These are phyloP conservation scores for Mycena indigotica DNA, from an alignment of 768 basidiomycete genomes.

Conservation along the genomic window DNA sequence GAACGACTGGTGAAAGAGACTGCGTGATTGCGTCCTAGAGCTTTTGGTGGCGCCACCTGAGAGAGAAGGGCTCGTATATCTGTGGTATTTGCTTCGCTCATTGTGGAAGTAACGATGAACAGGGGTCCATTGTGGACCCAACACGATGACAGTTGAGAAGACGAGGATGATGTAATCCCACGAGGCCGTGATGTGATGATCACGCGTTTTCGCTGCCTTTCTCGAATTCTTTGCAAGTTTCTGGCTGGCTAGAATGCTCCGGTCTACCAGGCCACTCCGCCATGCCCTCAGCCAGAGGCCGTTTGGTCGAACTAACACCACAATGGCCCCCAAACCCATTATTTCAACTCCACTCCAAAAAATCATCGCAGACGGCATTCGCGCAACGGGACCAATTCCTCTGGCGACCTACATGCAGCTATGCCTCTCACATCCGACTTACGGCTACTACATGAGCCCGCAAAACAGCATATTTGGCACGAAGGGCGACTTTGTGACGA, in stretches of 20 bases:
- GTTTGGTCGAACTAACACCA: not conserved
- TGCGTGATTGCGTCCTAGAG: too few species aligned
- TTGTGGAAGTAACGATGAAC: too few species aligned
- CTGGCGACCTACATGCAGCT: slow-evolving; percentile 90
- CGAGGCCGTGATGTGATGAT: too few species aligned
- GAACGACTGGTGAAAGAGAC: too few species aligned
- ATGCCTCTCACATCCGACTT: slow-evolving; percentile 84
- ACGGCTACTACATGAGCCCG: slow-evolving; percentile 90
- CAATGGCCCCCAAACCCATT: not conserved
- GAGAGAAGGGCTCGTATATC: too few species aligned
- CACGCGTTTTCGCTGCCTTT: too few species aligned
- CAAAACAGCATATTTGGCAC: slow-evolving; percentile 78
- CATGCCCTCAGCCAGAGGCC: not conserved
- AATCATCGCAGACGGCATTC: slow-evolving; percentile 22
- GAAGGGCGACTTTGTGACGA: slow-evolving; percentile 92
- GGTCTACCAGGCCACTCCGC: not conserved
- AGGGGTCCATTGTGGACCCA: too few species aligned
- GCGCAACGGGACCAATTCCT: slow-evolving; percentile 80
- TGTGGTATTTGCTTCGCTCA: too few species aligned
- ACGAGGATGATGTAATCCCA: too few species aligned
- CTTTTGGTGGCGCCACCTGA: too few species aligned
- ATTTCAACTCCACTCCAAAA: slow-evolving; percentile 1
- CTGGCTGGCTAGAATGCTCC: not conserved
- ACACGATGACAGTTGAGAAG: too few species aligned
- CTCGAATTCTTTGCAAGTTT: too few species aligned